Evolutionary conservation across 139 green algal species (phyloP).

Genomic region (Closterium sp.): DNA sequence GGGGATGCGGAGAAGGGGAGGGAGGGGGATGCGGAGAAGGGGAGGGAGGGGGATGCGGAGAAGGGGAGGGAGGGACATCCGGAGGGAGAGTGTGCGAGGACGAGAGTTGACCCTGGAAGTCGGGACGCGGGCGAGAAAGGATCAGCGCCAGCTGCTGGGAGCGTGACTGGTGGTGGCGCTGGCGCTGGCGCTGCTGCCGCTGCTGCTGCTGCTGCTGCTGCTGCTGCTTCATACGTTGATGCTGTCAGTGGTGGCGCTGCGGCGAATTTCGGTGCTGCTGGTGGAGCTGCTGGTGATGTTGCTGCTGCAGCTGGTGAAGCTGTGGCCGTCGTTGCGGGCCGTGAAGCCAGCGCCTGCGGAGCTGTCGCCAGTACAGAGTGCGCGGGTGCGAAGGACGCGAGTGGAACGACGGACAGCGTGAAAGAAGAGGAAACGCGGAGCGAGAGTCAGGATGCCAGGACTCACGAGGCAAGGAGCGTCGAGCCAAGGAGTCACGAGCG

Average conservation of each 20-base stretch:
- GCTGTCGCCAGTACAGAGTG: background rate
- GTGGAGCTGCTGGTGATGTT: background rate
- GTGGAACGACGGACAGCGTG: background rate
- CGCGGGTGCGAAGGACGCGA: background rate
- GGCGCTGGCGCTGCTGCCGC: background rate
- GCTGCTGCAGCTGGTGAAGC: background rate
- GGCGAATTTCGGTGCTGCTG: background rate
- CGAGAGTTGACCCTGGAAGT: background rate
- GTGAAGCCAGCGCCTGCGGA: background rate
- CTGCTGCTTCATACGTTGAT: background rate
- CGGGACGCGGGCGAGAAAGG: background rate
- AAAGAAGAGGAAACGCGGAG: constrained; percentile 9
- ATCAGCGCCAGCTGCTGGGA: background rate
- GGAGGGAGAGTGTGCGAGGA: constrained; percentile 18
- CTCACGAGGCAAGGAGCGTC: background rate
- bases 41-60: background rate
- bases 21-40: background rate
- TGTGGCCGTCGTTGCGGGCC: background rate
- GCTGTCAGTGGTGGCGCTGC: background rate
- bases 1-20: background rate
- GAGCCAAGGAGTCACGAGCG: background rate
- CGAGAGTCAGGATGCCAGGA: background rate
- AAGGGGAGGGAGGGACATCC: background rate
- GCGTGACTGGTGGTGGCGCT: background rate
- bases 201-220: background rate